A percentile compares a stretch with the other conserved stretches of the same genome.
Conservation (phyloP, 345 rosid genomes). For the Draba incana region DNA sequence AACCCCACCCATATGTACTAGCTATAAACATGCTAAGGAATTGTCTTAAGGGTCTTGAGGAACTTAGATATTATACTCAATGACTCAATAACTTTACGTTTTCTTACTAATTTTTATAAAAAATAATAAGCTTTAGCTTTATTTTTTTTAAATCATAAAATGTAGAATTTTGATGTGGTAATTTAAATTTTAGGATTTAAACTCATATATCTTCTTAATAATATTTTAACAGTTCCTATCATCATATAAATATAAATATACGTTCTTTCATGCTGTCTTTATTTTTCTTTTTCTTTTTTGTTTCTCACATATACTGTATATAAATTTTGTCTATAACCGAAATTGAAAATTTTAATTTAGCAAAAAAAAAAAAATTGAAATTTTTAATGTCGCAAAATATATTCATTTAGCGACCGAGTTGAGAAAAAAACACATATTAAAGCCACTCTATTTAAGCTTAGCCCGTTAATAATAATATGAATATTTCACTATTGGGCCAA, state of each 20-base stretch:
- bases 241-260: no score
- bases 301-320: no score
- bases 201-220: background rate
- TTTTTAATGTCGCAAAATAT: background rate
- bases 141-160: background rate
- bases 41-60: constrained; percentile 28
- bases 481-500: background rate
- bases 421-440: background rate
- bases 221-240: no score
- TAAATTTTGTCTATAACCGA: no score
- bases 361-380: no score
- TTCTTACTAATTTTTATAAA: constrained; percentile 24
- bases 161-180: background rate
- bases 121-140: background rate
- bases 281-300: no score
- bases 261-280: no score
- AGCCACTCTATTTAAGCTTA: background rate
- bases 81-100: constrained; percentile 35
- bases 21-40: no score
- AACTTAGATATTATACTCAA: constrained; percentile 38
- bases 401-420: background rate
- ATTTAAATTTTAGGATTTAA: background rate
- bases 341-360: no score
- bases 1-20: no score
- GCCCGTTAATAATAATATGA: background rate